Conservation (phyloP, 257 asterid genomes). For the Nicotiana knightiana region DNA sequence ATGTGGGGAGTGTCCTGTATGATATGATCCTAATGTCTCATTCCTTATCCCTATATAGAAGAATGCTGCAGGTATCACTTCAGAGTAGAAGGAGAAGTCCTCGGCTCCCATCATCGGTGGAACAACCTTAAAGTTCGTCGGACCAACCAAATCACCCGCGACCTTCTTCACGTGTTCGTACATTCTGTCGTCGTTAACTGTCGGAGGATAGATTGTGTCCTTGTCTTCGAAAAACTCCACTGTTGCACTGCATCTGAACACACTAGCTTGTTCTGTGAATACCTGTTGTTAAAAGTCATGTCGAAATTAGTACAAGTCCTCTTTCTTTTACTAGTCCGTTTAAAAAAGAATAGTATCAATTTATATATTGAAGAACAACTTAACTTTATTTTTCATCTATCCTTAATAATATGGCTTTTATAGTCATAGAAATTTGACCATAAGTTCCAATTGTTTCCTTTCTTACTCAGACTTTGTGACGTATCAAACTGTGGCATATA, state of each 20-base stretch:
- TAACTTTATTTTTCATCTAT: no score
- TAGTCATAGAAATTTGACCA: no score
- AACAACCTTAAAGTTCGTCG: conserved; percentile 39
- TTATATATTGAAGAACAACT: not conserved
- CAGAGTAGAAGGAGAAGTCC: conserved; percentile 86
- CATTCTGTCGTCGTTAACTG: conserved; percentile 56
- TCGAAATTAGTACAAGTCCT: not conserved
- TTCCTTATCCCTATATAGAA: conserved; percentile 75
- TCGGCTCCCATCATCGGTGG: conserved; percentile 88
- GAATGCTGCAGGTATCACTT: conserved; percentile 74
- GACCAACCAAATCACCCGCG: conserved; percentile 43
- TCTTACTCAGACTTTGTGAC: not conserved
- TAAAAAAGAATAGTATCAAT: no score
- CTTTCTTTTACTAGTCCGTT: not conserved
- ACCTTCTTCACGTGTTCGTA: conserved; percentile 53
- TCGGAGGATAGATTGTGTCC: conserved; percentile 69
- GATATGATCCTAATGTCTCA: conserved; percentile 56
- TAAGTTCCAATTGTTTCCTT: no score
- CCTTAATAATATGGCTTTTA: no score
- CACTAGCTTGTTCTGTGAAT: conserved; percentile 62
- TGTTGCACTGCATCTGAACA: conserved; percentile 66
- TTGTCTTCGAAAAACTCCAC: conserved; percentile 70
- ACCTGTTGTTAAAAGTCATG: conserved; percentile 39
- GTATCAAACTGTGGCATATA: not conserved
- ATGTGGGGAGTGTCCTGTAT: conserved; percentile 69